phyloP scores from a whole-genome alignment of 2,329 filamentous ascomycete species.

The Fusarium verticillioides region DNA sequence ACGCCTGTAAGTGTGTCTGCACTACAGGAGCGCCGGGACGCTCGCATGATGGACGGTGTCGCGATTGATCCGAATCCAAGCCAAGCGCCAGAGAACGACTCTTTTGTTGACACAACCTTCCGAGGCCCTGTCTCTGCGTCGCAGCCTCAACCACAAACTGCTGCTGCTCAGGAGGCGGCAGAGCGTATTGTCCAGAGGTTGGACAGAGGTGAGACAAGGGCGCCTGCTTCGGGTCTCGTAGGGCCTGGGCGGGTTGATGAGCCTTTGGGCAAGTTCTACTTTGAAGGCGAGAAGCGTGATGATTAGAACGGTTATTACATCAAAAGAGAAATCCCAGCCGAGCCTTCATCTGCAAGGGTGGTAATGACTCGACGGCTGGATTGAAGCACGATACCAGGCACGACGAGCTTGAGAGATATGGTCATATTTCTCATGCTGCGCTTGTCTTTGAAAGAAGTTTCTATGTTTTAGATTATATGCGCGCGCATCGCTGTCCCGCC shows the following conservation, averaged over 20 bases:
- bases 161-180: constrained; percentile 62
- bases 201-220: constrained; percentile 60
- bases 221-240: constrained; percentile 53
- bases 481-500: constrained; percentile 2
- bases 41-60: constrained; percentile 74
- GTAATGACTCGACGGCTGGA: background rate
- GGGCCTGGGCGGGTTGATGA: constrained; percentile 58
- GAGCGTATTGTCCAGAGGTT: constrained; percentile 72
- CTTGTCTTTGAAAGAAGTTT: background rate
- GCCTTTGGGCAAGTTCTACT: constrained; percentile 68
- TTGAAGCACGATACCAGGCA: background rate
- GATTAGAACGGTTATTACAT: constrained; percentile 5
- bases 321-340: background rate
- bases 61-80: constrained; percentile 64
- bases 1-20: constrained; percentile 59
- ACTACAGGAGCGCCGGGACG: constrained; percentile 66
- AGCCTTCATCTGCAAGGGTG: background rate
- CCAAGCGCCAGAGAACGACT: constrained; percentile 62
- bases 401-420: background rate
- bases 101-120: constrained; percentile 73
- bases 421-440: background rate
- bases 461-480: constrained; percentile 14
- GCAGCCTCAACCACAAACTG: constrained; percentile 41
- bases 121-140: constrained; percentile 63
- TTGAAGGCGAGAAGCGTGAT: constrained; percentile 58